These are phyloP conservation scores for Spencermartinsiella ligniputridi DNA, from an alignment of 1,139 yeast genomes.

Conservation along the genomic window DNA sequence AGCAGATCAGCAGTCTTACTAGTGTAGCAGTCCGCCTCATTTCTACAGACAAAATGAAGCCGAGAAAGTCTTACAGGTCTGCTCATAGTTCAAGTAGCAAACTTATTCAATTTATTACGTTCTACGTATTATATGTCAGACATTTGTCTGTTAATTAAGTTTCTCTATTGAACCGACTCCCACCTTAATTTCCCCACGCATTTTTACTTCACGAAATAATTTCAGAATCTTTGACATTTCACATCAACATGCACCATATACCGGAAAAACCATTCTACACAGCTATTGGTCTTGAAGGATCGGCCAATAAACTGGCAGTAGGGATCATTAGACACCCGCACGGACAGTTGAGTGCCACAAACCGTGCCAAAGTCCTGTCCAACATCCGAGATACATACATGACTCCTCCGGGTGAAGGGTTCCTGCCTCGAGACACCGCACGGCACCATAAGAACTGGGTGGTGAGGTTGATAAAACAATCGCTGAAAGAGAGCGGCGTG, in stretches of 20 bases:
- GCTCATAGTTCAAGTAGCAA: no score
- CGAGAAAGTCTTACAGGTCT: no score
- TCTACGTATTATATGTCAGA: no score
- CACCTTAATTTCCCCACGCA: no score
- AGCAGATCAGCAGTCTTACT: no score
- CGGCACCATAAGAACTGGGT: conserved; percentile 96
- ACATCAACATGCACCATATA: conserved; percentile 2
- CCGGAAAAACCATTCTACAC: conserved; percentile 33
- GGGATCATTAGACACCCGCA: conserved; percentile 75
- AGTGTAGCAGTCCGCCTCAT: no score
- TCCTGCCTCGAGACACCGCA: conserved; percentile 92
- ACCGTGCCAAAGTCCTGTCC: conserved; percentile 71
- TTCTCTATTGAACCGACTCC: no score
- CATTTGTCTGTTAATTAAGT: no score
- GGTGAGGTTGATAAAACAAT: conserved; percentile 66
- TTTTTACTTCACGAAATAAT: no score
- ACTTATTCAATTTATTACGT: no score
- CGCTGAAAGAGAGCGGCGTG: conserved; percentile 63
- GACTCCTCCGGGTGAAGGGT: conserved; percentile 98
- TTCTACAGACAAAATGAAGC: no score
- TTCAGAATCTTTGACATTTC: no score
- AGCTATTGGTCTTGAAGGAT: conserved; percentile 92
- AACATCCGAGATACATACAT: conserved; percentile 91
- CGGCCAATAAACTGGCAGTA: conserved; percentile 93
- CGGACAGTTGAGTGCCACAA: conserved; percentile 40